Base-by-base conservation (phyloP, 1,139 yeast genomes). In the Yamadazyma dushanensis region DNA sequence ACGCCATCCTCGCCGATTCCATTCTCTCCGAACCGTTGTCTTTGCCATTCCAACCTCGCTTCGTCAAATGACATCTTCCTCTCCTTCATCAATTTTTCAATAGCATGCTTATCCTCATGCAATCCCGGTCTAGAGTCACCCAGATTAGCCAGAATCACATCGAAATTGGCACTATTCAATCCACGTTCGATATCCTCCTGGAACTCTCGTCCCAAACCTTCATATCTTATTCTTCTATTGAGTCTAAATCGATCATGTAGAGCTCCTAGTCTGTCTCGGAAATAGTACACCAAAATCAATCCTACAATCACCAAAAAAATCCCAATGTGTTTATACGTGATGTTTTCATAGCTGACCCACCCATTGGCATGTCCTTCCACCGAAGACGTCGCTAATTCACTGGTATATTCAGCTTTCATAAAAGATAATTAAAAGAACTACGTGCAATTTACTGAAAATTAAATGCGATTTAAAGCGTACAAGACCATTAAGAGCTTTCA, bases 181-280 rank as follows among this genome's bases (percentile, higher is more conserved):
- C 95, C 95, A n/a, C 66, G 63, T 35, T 79, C 86, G 16, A 78
- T 51, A 54, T 86, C 95, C 10, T 67, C 67, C 29, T 63, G 61
- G 53, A 84, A 84, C 1, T 80, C 49, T 64, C 46, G 26, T 5
- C 35, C 37, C 5, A 57, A 31, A 8, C 40, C 35, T n/a, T 40
- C 36, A 34, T 57, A 57, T 16, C 54, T 36, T 31, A 48, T 33
- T 41, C 66, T 45, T 31, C 56, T 37, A 35, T 54, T 49, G 11
- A 43, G 51, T 36, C 65, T 46, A 38, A 50, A 53, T 33, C 62
- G 48, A 32, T 57, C 62, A 38, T 52, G 57, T 11, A 45, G n/a
- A 5, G 34, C 34, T 4, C 34, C 34, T 18, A 31, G 5, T 29
- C 44, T 52, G 35, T 53, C 46, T 37, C 66, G 48, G 38, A 57